These are phyloP conservation scores for Rheum nobile DNA, from an alignment of 148 eudicot species.

Conservation along the genomic window DNA sequence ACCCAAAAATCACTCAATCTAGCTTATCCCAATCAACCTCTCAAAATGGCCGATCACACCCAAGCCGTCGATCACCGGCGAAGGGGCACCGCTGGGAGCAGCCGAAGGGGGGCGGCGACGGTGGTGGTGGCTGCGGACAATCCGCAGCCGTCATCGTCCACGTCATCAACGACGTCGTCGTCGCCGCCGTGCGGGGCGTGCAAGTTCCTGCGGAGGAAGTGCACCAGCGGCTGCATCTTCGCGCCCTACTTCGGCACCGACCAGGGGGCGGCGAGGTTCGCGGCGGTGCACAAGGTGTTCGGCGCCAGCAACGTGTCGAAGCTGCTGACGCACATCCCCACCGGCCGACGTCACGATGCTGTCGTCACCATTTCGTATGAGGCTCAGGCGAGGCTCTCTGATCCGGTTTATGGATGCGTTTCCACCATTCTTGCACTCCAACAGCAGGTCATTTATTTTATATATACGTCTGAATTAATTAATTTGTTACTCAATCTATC, in stretches of 20 bases:
- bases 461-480: no score
- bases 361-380: slow-evolving; percentile 47
- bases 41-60: not conserved
- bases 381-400: slow-evolving; percentile 54
- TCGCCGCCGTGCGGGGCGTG: slow-evolving; percentile 46
- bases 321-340: slow-evolving; percentile 39
- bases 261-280: slow-evolving; percentile 54
- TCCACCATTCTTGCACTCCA: slow-evolving; percentile 48
- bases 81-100: not conserved
- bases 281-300: slow-evolving; percentile 57
- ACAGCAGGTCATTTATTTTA: slow-evolving; percentile 30
- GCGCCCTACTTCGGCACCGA: slow-evolving; percentile 52
- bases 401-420: slow-evolving; percentile 55
- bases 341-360: slow-evolving; percentile 39
- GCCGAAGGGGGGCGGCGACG: not conserved
- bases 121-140: not conserved
- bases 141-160: not conserved
- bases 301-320: slow-evolving; percentile 63
- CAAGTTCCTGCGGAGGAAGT: slow-evolving; percentile 55
- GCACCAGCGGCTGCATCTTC: slow-evolving; percentile 39
- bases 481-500: not conserved
- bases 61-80: not conserved
- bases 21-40: no score
- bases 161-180: not conserved
- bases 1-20: slow-evolving; percentile 13